Percentiles rank a stretch among this genome's conserved stretches.
Conservation (phyloP, 345 rosid species). For the Toxicodendron radicans region DNA sequence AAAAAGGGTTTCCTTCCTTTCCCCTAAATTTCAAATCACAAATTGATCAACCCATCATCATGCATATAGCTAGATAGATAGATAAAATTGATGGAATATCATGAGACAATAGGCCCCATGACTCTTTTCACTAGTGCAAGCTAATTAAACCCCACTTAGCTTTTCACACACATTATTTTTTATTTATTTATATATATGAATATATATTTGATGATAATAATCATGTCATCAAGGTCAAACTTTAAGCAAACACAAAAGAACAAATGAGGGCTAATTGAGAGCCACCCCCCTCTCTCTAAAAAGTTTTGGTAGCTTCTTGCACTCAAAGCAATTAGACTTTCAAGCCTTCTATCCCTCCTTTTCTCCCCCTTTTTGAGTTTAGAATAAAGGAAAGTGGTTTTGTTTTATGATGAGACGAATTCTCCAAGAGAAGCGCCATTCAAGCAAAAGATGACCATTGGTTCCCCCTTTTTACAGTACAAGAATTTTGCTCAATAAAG, state of each 20-base stretch:
- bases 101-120: constrained; percentile 54
- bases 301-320: constrained; percentile 68
- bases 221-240: constrained; percentile 59
- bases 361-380: constrained; percentile 20
- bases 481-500: constrained; percentile 20
- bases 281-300: constrained; percentile 29
- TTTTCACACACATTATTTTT: constrained; percentile 26
- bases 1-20: constrained; percentile 19
- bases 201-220: constrained; percentile 12
- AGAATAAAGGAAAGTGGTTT: constrained; percentile 39
- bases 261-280: constrained; percentile 39
- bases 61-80: constrained; percentile 4
- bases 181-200: background rate
- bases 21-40: constrained; percentile 25
- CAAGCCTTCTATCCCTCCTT: constrained; percentile 4
- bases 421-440: constrained; percentile 37
- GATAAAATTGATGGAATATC: constrained; percentile 46
- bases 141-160: constrained; percentile 46
- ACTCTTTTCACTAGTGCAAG: constrained; percentile 66
- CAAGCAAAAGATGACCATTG: constrained; percentile 41
- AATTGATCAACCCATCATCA: constrained; percentile 34
- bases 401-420: constrained; percentile 35
- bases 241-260: constrained; percentile 60
- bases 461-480: constrained; percentile 28
- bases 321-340: constrained; percentile 66